Evolutionary conservation across 176 grass and related monocot species (phyloP), one percentile per base, ranked within the genome.

Genomic region (Hsuehochloa calcarea): DNA sequence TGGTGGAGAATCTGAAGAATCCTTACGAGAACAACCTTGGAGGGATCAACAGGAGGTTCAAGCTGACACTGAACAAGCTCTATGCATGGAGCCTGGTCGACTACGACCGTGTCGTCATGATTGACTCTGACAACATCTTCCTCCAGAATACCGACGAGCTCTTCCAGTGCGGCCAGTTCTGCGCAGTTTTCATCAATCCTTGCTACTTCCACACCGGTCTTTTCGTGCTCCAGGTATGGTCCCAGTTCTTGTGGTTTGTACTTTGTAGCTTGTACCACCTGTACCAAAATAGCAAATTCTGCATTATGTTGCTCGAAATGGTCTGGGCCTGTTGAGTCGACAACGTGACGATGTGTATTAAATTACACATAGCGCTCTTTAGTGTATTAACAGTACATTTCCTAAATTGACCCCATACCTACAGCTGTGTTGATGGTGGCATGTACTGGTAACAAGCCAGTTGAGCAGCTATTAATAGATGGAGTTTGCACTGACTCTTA

Each of bases 181-280:
- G 96, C 15, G 96, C 93, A 17, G 96, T 98, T 59, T 98, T 93
- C 90, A 98, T 98, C 87, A 98, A 98, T 61, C 96, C 96, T 3
- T 98, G 96, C 86, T 95, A 95, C 77, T 98, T 98, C 78, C 96
- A 98, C 86, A 98, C 96, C 0, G 96, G 96, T 4, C 96, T 98
- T 77, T 98, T 98, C 46, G 96, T 98, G 44, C 96, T 98, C 78
- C 87, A 98, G 93, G 96, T 98, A 90, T 40, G 25, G 17, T 26
- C 41, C 3, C 3, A 70, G 23, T 29, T 70, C 29, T n/a, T 37
- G 5, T 9, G 31, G 5, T 20, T 38, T 52, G 5, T 74, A 63
- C 2, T 73, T 35, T 23, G 20, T 65, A 52, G 10, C 47, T 3
- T 52, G 20, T n/a, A 52, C 35, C 2, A 20, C 25, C 45, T 85